phyloP scores from a whole-genome alignment of 306 rosid species.

The Hippophae gyantsensis region DNA sequence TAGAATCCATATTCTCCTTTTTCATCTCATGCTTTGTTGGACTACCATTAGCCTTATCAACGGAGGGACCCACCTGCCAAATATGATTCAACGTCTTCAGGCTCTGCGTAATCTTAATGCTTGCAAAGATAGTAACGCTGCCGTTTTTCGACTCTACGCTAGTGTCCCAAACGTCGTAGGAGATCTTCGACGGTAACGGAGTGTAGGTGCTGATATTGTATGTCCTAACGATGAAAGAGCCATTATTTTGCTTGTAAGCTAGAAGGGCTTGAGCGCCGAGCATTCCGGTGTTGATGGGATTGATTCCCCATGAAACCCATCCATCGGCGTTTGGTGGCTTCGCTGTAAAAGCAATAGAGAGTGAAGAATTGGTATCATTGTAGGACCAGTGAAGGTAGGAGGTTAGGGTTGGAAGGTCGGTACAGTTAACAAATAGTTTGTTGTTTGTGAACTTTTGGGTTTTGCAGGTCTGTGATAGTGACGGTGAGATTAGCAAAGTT shows the following conservation, averaged over 20 bases:
- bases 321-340: slow-evolving; percentile 24
- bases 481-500: slow-evolving; percentile 19
- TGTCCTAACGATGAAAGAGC: slow-evolving; percentile 9
- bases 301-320: slow-evolving; percentile 72
- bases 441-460: slow-evolving; percentile 26
- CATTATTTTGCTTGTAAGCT: slow-evolving; percentile 21
- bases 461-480: slow-evolving; percentile 30
- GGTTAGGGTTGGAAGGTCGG: too few species aligned
- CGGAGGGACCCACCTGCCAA: not conserved
- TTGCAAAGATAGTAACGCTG: not conserved
- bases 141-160: not conserved
- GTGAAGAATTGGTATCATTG: too few species aligned
- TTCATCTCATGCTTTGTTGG: not conserved
- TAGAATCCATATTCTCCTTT: not conserved
- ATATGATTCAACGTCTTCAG: not conserved
- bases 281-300: slow-evolving; percentile 49
- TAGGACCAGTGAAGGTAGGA: too few species aligned
- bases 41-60: not conserved
- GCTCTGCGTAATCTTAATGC: not conserved
- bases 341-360: slow-evolving; percentile 41
- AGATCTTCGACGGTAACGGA: not conserved
- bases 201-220: slow-evolving; percentile 28
- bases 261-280: slow-evolving; percentile 43
- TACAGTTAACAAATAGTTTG: too few species aligned
- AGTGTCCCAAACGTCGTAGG: not conserved